Base-by-base conservation (phyloP, 116 monocot genomes). In the Papilionanthe hybrid region DNA sequence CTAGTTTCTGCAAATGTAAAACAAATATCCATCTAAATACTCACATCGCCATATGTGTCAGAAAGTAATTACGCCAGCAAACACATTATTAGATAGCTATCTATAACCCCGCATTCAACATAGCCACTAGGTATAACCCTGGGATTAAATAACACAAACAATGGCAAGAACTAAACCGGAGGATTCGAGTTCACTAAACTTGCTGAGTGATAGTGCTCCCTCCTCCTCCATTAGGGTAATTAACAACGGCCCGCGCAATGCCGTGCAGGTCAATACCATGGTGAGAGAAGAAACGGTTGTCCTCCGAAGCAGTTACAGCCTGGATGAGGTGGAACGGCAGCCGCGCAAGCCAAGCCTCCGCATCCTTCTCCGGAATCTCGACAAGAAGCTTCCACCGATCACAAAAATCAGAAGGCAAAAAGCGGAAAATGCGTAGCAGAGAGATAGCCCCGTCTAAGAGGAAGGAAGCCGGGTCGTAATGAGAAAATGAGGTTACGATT, bases 131-230 rank as follows among this genome's bases (percentile, higher is more conserved):
- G 48, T 48, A 10, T 13, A 48, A 48, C 48, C 48, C 48, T 32
- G 0, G 32, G 3, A 32, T 32, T 3, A 32, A 32, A 32, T 32
- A 32, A 32, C 32, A 32, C 32, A 32, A 32, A 32, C 32, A 44
- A 44, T 44, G 71, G 29, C 32, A 37, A 5, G 28, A 71, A 71
- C 17, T 32, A 37, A 41, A 71, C 37, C 17, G 71, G 13, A 71
- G 18, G 53, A 53, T 17, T 32, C 41, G 71, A 79, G 50, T 42
- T 45, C 45, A 22, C 22, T n/a, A 1, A 43, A 72, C 83, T 79
- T 83, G 83, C 49, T 83, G 83, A 42, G 83, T 83, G 47, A 83
- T 78, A 15, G 83, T 83, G 72, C 83, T 83, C 65, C 83, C 83
- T n/a, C 83, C 83, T 13, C 83, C 83, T 44, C 83, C 83, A n/a